phyloP scores from a whole-genome alignment of 306 rosid genomes.

The Adenanthera pavonina region DNA sequence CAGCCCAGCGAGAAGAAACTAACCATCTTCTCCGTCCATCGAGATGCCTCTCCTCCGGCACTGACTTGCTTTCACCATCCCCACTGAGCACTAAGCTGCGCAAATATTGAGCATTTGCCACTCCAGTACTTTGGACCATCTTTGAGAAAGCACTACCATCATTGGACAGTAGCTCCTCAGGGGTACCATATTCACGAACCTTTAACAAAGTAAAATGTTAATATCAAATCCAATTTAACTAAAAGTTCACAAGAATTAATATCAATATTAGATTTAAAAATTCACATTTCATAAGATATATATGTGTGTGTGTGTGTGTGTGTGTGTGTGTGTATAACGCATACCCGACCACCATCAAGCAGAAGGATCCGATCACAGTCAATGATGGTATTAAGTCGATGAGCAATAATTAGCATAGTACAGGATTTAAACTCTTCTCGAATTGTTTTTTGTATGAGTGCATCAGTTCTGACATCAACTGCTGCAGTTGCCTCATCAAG shows the following conservation, averaged over 20 bases:
- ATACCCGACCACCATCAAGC: constrained; percentile 87
- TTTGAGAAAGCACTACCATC: constrained; percentile 75
- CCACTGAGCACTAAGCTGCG: constrained; percentile 62
- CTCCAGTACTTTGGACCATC: constrained; percentile 93
- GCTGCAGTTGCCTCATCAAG: constrained; percentile 99
- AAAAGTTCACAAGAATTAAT: neutral
- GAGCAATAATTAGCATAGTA: constrained; percentile 93
- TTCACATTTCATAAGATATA: neutral
- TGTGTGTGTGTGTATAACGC: neutral
- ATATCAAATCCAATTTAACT: constrained; percentile 4
- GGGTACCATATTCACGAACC: constrained; percentile 81
- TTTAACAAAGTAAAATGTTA: constrained; percentile 35
- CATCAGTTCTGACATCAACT: constrained; percentile 92
- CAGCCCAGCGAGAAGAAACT: constrained; percentile 76
- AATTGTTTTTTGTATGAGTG: constrained; percentile 89
- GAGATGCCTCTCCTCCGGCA: constrained; percentile 40
- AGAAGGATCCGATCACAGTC: constrained; percentile 85
- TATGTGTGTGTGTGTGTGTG: too few species aligned
- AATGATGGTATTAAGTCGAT: constrained; percentile 87
- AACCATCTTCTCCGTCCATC: constrained; percentile 61
- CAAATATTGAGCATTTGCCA: constrained; percentile 83
- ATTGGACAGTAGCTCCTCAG: constrained; percentile 65
- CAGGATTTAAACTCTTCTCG: constrained; percentile 90
- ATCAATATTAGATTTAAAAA: neutral
- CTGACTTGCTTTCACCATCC: constrained; percentile 38